Base-by-base conservation (phyloP, 192 early-diverging fungal species). In the Umbelopsis ramanniana region DNA sequence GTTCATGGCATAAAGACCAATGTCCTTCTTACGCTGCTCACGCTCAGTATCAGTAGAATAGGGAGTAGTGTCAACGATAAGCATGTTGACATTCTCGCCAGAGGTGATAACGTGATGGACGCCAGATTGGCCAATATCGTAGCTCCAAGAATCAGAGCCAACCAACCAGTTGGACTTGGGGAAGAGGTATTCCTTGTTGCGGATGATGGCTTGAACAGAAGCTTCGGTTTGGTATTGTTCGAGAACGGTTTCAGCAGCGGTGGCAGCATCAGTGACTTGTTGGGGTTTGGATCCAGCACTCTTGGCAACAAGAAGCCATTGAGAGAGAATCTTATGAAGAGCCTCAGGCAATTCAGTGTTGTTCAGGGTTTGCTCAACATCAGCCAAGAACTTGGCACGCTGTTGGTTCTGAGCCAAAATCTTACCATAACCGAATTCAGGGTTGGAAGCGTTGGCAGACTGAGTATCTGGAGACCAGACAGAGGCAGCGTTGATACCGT, bases 1-100 rank as follows among this genome's bases (percentile, higher is more conserved):
- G 82, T 91, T 94, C 94, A 98, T 96, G 43, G 95, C 95, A 74
- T 96, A 97, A 33, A 98, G 85, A 71, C 95, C 97, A 75, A 97
- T 85, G 79, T 98, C 96, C 86, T 97, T 97, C 88, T 96, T 95
- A 68, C 85, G 85, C 77, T 88, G 85, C 48, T 90, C 88, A 38
- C 76, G 81, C 47, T 81, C 75, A 24, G 83, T 81, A 6, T 69
- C 72, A 35, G 83, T 77, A 17, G 91, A 88, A 73, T 98, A 95
- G 38, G 91, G 84, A 67, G 90, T 86, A 0, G 94, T 96, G 74
- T 98, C 96, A 52, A 98, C 84, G 48, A 97, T 90, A 43, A 98
- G 83, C 82, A 98, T 87, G 80, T 96, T 97, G 75, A 98, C 83
- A 80, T 95, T 90, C 47, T 93, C 85, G 14, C 90, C 88, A 66